Percentiles rank a stretch among this genome's conserved stretches.
These are phyloP conservation scores for Ramalina intermedia DNA, from an alignment of 495 filamentous ascomycete species.

Conservation along the genomic window DNA sequence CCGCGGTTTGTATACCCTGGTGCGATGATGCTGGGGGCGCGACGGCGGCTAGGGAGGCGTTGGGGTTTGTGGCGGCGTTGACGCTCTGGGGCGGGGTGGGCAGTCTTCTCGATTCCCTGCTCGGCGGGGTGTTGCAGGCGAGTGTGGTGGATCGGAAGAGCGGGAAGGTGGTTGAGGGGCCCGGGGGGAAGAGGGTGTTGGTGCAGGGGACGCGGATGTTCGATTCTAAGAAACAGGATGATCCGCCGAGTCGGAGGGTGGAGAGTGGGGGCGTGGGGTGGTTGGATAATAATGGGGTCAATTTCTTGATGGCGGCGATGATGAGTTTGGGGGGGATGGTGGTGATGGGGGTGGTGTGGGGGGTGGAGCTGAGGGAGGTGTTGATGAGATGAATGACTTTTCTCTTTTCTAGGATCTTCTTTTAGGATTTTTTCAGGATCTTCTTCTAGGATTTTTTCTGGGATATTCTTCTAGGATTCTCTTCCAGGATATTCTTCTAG, in stretches of 20 bases:
- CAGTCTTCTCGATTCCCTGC: constrained; percentile 69
- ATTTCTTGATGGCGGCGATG: constrained; percentile 67
- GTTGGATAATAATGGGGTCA: constrained; percentile 88
- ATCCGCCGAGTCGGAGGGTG: constrained; percentile 52
- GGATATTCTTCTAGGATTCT: too few relatives aligned
- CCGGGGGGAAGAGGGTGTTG: constrained; percentile 55
- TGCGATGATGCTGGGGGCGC: constrained; percentile 25
- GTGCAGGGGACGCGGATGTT: constrained; percentile 2
- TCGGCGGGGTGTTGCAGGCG: constrained; percentile 74
- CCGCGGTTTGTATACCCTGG: constrained; percentile 54
- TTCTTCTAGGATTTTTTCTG: too few relatives aligned
- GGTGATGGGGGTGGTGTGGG: constrained; percentile 31
- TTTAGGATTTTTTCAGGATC: too few relatives aligned
- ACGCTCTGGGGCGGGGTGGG: constrained; percentile 61
- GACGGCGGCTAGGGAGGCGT: constrained; percentile 25
- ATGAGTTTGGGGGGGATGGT: constrained; percentile 76
- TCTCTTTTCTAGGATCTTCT: too few relatives aligned
- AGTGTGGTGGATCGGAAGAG: constrained; percentile 72
- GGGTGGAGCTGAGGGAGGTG: constrained; percentile 15
- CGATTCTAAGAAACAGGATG: constrained; percentile 23
- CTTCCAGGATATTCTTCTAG: too few relatives aligned
- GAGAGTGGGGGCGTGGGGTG: constrained; percentile 61
- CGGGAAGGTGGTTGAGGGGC: constrained; percentile 81
- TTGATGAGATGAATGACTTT: neutral
- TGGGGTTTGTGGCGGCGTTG: constrained; percentile 43